Percentiles rank a stretch among this genome's conserved stretches.
phyloP scores from a whole-genome alignment of 768 basidiomycete species.

The Mycena leptocephala region DNA sequence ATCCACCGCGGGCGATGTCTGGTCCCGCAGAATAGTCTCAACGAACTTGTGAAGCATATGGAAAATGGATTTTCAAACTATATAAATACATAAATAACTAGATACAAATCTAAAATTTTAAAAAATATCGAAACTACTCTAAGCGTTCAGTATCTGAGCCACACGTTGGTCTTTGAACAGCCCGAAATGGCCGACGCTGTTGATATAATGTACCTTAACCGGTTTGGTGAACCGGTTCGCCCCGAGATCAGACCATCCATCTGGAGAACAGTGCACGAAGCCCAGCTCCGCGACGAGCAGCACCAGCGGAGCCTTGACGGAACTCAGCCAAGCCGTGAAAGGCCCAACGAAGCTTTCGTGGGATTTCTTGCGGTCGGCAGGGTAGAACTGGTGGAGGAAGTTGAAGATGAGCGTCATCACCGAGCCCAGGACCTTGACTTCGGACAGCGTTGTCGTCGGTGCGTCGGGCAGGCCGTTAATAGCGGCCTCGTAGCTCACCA shows the following conservation, averaged over 20 bases:
- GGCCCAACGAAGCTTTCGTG: neutral
- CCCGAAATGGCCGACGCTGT: too few species aligned
- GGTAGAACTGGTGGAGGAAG: conserved; percentile 19
- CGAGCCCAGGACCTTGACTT: neutral
- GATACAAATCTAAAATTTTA: too few species aligned
- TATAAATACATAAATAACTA: too few species aligned
- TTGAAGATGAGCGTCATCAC: neutral
- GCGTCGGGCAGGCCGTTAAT: neutral
- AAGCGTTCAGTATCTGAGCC: too few species aligned
- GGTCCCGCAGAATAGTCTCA: too few species aligned
- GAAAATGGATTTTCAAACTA: too few species aligned
- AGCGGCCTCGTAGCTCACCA: conserved; percentile 5
- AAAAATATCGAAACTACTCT: too few species aligned
- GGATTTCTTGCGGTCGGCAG: neutral
- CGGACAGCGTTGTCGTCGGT: neutral
- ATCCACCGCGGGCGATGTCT: too few species aligned
- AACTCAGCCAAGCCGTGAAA: conserved; percentile 1
- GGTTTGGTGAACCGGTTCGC: neutral
- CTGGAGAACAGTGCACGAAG: neutral
- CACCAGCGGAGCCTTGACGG: conserved; percentile 2
- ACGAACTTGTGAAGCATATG: too few species aligned
- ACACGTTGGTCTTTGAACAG: too few species aligned
- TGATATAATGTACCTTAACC: too few species aligned
- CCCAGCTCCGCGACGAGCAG: conserved; percentile 19
- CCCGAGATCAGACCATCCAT: conserved; percentile 27